Evolutionary conservation across 1,284 basidiomycete species (phyloP).

Genomic region (Cystobasidium pallidum): DNA sequence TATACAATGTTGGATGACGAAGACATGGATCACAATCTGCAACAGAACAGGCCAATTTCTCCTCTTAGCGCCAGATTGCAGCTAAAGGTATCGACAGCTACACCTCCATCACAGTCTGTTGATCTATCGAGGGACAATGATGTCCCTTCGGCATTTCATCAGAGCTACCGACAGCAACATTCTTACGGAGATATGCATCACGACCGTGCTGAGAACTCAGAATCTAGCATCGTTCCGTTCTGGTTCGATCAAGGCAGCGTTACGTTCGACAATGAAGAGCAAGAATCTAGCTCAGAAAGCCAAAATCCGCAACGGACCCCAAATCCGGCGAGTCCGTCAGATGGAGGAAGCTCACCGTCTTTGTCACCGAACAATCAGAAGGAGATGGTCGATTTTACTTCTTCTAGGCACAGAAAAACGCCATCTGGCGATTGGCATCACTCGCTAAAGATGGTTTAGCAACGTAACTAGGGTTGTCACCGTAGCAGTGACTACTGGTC

Average conservation of each 20-base stretch:
- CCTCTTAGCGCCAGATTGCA: background rate
- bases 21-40: background rate
- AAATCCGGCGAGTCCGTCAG: background rate
- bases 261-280: constrained; percentile 1
- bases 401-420: background rate
- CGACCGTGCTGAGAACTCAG: background rate
- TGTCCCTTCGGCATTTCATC: background rate
- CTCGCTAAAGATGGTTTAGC: too few species aligned
- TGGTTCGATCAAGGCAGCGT: constrained; percentile 15
- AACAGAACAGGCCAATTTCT: background rate
- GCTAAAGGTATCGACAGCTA: background rate
- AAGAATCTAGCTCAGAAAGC: background rate
- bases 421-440: background rate
- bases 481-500: too few species aligned
- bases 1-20: background rate
- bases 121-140: constrained; percentile 3
- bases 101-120: constrained; percentile 5
- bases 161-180: too few species aligned
- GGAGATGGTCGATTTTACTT: background rate
- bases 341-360: background rate
- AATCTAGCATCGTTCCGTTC: constrained; percentile 1
- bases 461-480: too few species aligned
- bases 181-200: background rate
- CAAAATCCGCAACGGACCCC: background rate
- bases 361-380: background rate